Percentiles rank a stretch among this genome's conserved stretches.
Conservation (phyloP, 768 basidiomycete genomes). For the Collybiopsis confluens region DNA sequence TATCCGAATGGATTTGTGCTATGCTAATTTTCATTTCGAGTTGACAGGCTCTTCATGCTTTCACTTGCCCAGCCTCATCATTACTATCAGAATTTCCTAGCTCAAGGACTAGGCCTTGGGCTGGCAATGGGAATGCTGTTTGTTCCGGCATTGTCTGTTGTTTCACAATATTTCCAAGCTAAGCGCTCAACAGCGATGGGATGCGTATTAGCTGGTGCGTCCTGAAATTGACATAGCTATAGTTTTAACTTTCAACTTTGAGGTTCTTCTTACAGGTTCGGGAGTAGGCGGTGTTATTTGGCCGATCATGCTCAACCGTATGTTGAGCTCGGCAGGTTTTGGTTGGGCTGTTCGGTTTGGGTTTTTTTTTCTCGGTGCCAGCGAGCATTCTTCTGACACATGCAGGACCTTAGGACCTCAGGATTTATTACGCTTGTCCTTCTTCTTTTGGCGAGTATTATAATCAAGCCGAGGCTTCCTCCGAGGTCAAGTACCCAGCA, state of each 20-base stretch:
- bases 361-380: background rate
- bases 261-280: background rate
- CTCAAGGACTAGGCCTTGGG: conserved; percentile 41
- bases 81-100: conserved; percentile 30
- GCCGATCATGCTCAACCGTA: background rate
- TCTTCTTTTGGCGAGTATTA: background rate
- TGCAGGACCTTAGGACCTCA: background rate
- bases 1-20: background rate
- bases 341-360: background rate
- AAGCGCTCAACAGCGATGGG: conserved; percentile 41
- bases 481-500: background rate
- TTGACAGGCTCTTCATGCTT: conserved; percentile 40
- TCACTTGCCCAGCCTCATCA: conserved; percentile 35
- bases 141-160: conserved; percentile 38
- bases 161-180: conserved; percentile 42
- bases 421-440: conserved; percentile 1
- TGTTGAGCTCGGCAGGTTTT: background rate
- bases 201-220: conserved; percentile 37
- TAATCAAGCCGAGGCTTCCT: background rate
- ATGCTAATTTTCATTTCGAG: conserved; percentile 1
- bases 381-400: too few species aligned
- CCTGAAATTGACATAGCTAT: too few species aligned
- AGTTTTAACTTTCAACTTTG: background rate
- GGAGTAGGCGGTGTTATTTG: background rate
- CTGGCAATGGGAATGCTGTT: conserved; percentile 39